Conservation (phyloP, 164 flowering plant genomes). For the Stephania japonica region DNA sequence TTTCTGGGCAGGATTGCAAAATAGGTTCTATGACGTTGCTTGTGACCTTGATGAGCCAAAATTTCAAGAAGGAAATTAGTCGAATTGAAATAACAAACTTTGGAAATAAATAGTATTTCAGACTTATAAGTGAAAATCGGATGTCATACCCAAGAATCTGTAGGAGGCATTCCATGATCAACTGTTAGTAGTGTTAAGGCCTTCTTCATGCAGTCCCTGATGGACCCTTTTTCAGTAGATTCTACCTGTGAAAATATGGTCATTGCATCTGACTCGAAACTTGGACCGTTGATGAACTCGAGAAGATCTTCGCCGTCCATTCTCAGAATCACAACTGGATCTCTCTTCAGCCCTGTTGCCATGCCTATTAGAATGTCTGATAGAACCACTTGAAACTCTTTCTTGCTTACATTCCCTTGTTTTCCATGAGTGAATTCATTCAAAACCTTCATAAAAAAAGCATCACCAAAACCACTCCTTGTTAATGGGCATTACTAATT, state of each 20-base stretch:
- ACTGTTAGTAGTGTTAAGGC: constrained; percentile 64
- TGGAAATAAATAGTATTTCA: neutral
- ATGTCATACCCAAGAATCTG: constrained; percentile 75
- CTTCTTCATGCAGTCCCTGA: constrained; percentile 40
- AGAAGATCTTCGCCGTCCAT: constrained; percentile 86
- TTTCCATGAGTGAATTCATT: constrained; percentile 77
- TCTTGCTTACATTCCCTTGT: constrained; percentile 65
- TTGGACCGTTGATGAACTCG: constrained; percentile 57
- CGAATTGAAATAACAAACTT: neutral
- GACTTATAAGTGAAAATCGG: neutral
- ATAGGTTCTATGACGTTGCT: constrained; percentile 75
- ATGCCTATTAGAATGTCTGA: constrained; percentile 79
- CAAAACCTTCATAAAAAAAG: constrained; percentile 50
- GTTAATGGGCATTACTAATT: neutral
- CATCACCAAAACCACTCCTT: neutral
- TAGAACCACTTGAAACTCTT: constrained; percentile 64
- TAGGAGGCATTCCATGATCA: constrained; percentile 93
- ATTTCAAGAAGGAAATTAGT: neutral
- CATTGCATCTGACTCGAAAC: constrained; percentile 54
- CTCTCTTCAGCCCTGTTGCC: constrained; percentile 90
- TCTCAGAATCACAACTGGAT: constrained; percentile 86
- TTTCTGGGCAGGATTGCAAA: constrained; percentile 26
- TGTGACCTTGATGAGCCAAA: constrained; percentile 44
- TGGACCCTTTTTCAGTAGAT: constrained; percentile 25
- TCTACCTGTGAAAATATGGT: constrained; percentile 49